Evolutionary conservation across 2,329 filamentous ascomycete genomes (phyloP).

Genomic region (Aspergillus caelatus): DNA sequence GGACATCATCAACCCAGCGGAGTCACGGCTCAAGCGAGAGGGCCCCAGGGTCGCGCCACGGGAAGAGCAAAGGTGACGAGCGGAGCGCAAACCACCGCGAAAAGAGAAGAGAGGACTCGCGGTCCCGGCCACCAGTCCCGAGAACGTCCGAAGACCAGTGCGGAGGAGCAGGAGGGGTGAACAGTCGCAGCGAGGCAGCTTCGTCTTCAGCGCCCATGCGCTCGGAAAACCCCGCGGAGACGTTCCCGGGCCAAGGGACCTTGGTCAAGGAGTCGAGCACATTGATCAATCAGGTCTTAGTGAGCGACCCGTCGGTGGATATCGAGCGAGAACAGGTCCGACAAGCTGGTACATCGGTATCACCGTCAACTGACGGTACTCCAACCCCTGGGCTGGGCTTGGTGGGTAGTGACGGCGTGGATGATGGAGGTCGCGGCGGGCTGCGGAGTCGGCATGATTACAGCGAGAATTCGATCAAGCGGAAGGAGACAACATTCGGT

Average conservation of each 20-base stretch:
- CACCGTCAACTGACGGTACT: slow-evolving; percentile 48
- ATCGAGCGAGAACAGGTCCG: slow-evolving; percentile 72
- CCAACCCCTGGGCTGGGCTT: slow-evolving; percentile 53
- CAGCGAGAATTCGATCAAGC: slow-evolving; percentile 59
- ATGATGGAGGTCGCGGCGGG: slow-evolving; percentile 42
- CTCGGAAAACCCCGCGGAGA: slow-evolving; percentile 51
- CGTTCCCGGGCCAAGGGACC: slow-evolving; percentile 60
- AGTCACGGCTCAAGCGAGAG: slow-evolving; percentile 44
- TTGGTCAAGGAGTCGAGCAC: slow-evolving; percentile 77
- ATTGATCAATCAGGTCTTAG: slow-evolving; percentile 74
- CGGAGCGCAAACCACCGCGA: slow-evolving; percentile 46
- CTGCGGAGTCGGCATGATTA: slow-evolving; percentile 60
- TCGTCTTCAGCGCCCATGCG: slow-evolving; percentile 34
- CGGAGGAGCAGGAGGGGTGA: slow-evolving; percentile 44
- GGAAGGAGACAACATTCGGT: slow-evolving; percentile 86
- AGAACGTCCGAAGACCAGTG: slow-evolving; percentile 52
- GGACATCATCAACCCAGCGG: slow-evolving; percentile 76
- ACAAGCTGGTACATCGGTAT: slow-evolving; percentile 59
- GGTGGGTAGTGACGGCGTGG: slow-evolving; percentile 54
- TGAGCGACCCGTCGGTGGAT: slow-evolving; percentile 75
- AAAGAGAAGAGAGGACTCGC: slow-evolving; percentile 41
- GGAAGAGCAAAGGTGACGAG: slow-evolving; percentile 43
- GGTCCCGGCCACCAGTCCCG: slow-evolving; percentile 51
- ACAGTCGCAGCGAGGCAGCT: slow-evolving; percentile 39
- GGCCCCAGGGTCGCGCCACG: slow-evolving; percentile 44